phyloP scores from a whole-genome alignment of 1,139 yeast species.

The Debaryomyces sp. region DNA sequence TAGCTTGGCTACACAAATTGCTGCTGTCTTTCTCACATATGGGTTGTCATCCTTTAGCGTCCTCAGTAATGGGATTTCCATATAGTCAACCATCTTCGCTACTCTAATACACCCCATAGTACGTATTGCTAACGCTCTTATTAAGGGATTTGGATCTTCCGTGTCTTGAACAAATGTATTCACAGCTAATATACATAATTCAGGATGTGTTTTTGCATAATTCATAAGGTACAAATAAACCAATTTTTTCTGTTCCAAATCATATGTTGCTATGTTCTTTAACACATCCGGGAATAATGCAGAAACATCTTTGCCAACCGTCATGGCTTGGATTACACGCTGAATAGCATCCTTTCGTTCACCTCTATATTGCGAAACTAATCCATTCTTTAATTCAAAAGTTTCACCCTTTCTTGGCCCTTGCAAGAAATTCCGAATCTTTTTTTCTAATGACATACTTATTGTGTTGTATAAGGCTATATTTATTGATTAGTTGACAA shows the following conservation, averaged over 20 bases:
- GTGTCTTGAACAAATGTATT: slow-evolving; percentile 97
- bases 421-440: slow-evolving; percentile 45
- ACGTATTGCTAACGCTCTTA: slow-evolving; percentile 93
- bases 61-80: slow-evolving; percentile 85
- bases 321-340: slow-evolving; percentile 97
- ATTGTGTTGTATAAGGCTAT: neutral
- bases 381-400: slow-evolving; percentile 82
- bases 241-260: slow-evolving; percentile 93
- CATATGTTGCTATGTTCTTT: slow-evolving; percentile 96
- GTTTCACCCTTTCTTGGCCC: slow-evolving; percentile 72
- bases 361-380: slow-evolving; percentile 92
- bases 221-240: slow-evolving; percentile 95
- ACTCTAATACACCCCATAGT: slow-evolving; percentile 99
- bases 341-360: slow-evolving; percentile 97
- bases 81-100: slow-evolving; percentile 91
- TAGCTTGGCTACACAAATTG: slow-evolving; percentile 93
- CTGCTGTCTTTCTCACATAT: slow-evolving; percentile 96
- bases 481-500: neutral
- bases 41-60: slow-evolving; percentile 94
- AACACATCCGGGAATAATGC: slow-evolving; percentile 93
- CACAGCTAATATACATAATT: slow-evolving; percentile 91
- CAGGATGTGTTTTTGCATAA: slow-evolving; percentile 96
- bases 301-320: slow-evolving; percentile 97
- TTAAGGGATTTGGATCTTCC: slow-evolving; percentile 95
- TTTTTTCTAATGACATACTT: slow-evolving; percentile 45